Evolutionary conservation across 2,329 filamentous ascomycete genomes (phyloP).

Genomic region (Amphichorda felina): DNA sequence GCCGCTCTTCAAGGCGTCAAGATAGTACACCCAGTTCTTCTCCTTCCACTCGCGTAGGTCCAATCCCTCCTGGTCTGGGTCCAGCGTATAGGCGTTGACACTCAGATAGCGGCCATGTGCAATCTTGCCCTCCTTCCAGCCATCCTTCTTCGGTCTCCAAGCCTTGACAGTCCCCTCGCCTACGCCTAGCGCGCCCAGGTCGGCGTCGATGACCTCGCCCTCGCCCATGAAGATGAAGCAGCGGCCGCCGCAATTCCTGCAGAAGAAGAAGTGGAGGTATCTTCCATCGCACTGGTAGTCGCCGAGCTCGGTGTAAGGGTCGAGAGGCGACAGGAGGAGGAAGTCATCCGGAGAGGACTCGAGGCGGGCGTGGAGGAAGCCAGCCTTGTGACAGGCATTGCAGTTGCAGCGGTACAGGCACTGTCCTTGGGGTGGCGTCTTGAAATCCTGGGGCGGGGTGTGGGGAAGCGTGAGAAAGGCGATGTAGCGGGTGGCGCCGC

Average conservation of each 20-base stretch:
- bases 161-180: conserved; percentile 7
- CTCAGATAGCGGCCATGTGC: conserved; percentile 18
- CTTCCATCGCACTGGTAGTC: conserved; percentile 24
- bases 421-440: conserved; percentile 12
- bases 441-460: no score
- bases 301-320: conserved; percentile 22
- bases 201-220: conserved; percentile 14
- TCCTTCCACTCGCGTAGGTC: conserved; percentile 23
- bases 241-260: conserved; percentile 29
- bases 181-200: conserved; percentile 8
- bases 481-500: conserved; percentile 28
- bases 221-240: conserved; percentile 26
- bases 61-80: conserved; percentile 22
- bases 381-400: conserved; percentile 33
- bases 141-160: conserved; percentile 16
- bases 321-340: conserved; percentile 27
- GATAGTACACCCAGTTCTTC: conserved; percentile 17
- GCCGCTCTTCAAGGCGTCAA: conserved; percentile 7
- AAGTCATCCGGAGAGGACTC: conserved; percentile 26
- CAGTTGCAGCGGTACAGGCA: conserved; percentile 32
- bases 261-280: conserved; percentile 29
- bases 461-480: conserved; percentile 28
- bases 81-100: conserved; percentile 24
- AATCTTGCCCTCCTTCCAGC: conserved; percentile 5
- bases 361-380: conserved; percentile 31